These are phyloP conservation scores for Candida koratica DNA, from an alignment of 805 yeast species.

Conservation along the genomic window DNA sequence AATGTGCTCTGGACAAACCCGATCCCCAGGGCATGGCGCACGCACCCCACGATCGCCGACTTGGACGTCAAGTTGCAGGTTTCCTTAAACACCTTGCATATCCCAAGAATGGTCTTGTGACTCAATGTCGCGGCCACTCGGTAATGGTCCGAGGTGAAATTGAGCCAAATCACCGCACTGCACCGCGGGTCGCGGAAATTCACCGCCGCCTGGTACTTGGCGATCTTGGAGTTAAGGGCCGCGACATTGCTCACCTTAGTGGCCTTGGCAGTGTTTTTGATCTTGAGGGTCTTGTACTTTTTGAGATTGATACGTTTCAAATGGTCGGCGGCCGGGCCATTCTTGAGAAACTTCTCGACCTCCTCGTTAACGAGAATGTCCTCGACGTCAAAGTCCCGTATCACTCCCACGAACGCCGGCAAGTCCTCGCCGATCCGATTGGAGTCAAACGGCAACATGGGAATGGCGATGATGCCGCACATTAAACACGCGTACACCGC, in stretches of 20 bases:
- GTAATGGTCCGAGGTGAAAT: constrained; percentile 68
- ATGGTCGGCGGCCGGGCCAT: constrained; percentile 58
- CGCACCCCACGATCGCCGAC: constrained; percentile 78
- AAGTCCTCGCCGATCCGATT: constrained; percentile 70
- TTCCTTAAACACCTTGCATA: constrained; percentile 87
- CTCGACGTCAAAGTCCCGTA: constrained; percentile 66
- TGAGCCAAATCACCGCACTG: constrained; percentile 60
- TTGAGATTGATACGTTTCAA: constrained; percentile 45
- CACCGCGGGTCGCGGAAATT: constrained; percentile 39
- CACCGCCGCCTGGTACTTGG: constrained; percentile 38
- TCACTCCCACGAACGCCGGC: constrained; percentile 56
- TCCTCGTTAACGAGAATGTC: constrained; percentile 78
- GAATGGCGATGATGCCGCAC: constrained; percentile 75
- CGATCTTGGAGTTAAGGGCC: constrained; percentile 40
- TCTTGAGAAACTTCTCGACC: constrained; percentile 63
- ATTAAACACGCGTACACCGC: constrained; percentile 84
- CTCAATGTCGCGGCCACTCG: constrained; percentile 55
- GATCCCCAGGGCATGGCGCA: constrained; percentile 75
- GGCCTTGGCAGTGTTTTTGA: constrained; percentile 65
- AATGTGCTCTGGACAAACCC: constrained; percentile 87
- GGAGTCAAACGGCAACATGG: constrained; percentile 67
- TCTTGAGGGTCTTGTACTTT: constrained; percentile 43
- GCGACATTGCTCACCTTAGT: constrained; percentile 38
- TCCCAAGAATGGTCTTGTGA: constrained; percentile 63
- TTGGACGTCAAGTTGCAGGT: constrained; percentile 78